Evolutionary conservation across 345 rosid genomes (phyloP).

Genomic region (Excoecaria cochinchinensis): DNA sequence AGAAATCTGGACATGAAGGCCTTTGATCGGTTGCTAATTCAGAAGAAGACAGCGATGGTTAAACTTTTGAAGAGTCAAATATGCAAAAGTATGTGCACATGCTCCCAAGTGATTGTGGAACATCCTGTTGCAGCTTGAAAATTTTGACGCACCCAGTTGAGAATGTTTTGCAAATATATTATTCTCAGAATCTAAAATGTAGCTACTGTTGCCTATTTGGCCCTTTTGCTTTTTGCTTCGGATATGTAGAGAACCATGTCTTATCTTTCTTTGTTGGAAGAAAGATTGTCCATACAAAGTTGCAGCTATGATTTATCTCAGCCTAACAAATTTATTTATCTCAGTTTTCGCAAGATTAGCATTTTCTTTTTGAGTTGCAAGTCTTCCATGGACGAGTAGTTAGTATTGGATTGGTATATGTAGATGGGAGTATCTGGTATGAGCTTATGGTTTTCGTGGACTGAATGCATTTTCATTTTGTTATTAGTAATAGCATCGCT

Average conservation of each 20-base stretch:
- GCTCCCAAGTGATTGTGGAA: neutral
- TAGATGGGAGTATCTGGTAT: neutral
- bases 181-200: neutral
- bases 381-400: neutral
- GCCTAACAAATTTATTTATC: neutral
- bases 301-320: neutral
- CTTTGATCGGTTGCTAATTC: constrained; percentile 17
- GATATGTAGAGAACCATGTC: neutral
- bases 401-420: neutral
- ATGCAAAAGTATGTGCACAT: neutral
- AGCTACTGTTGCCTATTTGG: neutral
- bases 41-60: constrained; percentile 15
- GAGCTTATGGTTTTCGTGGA: neutral
- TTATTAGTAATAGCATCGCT: no score
- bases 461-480: neutral
- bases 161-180: neutral
- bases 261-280: neutral
- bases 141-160: neutral
- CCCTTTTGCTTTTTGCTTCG: neutral
- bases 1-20: constrained; percentile 20
- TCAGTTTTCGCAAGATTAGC: neutral
- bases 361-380: neutral
- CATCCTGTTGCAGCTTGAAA: neutral
- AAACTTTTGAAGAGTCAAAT: neutral
- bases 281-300: neutral